Base-by-base conservation (phyloP, 2,329 filamentous ascomycete species). In the Xylaria sp. region DNA sequence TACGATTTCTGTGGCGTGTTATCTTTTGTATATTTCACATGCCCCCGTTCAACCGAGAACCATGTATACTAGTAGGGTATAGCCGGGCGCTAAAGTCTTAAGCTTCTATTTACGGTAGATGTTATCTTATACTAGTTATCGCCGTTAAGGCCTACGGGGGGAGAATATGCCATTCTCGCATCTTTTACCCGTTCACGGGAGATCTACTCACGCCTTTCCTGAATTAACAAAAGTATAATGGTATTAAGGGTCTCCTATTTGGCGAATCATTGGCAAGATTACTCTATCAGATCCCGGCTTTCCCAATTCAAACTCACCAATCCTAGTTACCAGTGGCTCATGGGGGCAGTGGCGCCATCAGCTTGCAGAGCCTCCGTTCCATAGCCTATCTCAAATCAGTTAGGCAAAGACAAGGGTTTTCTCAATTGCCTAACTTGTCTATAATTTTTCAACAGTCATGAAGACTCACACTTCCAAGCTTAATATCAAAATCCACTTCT, bases 291-390 rank as follows among this genome's bases (percentile, higher is more conserved):
- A 48, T 48, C 21, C 21, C 10, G 12, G 44, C 1, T 48, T 48
- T 12, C 21, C 44, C 21, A 23, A 23, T 12, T 23, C 10, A 23
- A 48, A 12, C 44, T 25, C 10, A 1, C 44, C 44, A 16, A 35
- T 54, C 9, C 32, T 29, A 18, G 47, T 10, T 51, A 12, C 12
- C 2, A 16, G n/a, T 32, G 10, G 35, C 25, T 21, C 21, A 40
- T 60, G 13, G 29, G 29, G 5, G n/a, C 23, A 27, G 44, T 66
- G 64, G 64, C 64, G 35, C 64, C 64, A 66, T 62, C 48, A 35
- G n/a, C 18, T 44, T 35, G 12, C 23, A 58, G 64, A 66, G 57
- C 63, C 63, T 54, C 63, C 21, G 40, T 53, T 25, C 25, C 54
- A 12, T 2, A 65, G 55, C 47, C n/a, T 48, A 65, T 57, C 50